A percentile compares a stretch with the other conserved stretches of the same genome.
phyloP scores from a whole-genome alignment of 495 filamentous ascomycete species.

The Cetradonia linearis region DNA sequence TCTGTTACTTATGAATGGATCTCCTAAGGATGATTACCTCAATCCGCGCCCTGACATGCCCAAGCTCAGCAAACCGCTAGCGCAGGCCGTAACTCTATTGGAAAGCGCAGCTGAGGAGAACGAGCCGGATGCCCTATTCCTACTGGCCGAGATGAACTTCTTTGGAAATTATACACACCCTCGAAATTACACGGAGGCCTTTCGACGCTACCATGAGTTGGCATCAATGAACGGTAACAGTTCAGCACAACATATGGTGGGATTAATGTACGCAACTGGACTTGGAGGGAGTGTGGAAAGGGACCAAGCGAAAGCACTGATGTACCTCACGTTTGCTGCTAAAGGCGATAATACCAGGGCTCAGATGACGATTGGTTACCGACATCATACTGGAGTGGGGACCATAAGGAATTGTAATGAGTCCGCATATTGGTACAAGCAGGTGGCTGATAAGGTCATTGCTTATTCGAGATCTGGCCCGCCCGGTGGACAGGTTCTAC shows the following conservation, averaged over 20 bases:
- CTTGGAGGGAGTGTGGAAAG: slow-evolving; percentile 70
- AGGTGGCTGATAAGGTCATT: slow-evolving; percentile 88
- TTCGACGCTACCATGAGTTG: slow-evolving; percentile 68
- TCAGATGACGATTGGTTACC: slow-evolving; percentile 88
- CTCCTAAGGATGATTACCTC: slow-evolving; percentile 25
- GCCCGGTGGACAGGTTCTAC: slow-evolving; percentile 73
- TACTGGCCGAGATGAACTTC: slow-evolving; percentile 92
- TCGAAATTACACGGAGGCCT: slow-evolving; percentile 70
- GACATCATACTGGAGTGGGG: slow-evolving; percentile 77
- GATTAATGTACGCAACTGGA: slow-evolving; percentile 92
- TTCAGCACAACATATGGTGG: slow-evolving; percentile 90
- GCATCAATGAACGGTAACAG: slow-evolving; percentile 72
- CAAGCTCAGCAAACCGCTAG: slow-evolving; percentile 27
- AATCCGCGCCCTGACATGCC: slow-evolving; percentile 20
- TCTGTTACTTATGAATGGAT: slow-evolving; percentile 43
- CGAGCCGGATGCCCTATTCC: slow-evolving; percentile 79
- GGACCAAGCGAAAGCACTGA: slow-evolving; percentile 83
- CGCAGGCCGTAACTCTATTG: slow-evolving; percentile 58
- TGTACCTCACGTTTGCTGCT: slow-evolving; percentile 93
- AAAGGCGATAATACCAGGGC: slow-evolving; percentile 71
- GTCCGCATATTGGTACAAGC: slow-evolving; percentile 80
- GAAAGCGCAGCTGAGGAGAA: slow-evolving; percentile 60
- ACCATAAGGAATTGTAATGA: slow-evolving; percentile 76
- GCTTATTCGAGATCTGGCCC: slow-evolving; percentile 76
- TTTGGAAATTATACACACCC: slow-evolving; percentile 91